Percentiles rank a stretch among this genome's conserved stretches.
Conservation (phyloP, 1,284 basidiomycete species). For the Caloboletus inedulis region DNA sequence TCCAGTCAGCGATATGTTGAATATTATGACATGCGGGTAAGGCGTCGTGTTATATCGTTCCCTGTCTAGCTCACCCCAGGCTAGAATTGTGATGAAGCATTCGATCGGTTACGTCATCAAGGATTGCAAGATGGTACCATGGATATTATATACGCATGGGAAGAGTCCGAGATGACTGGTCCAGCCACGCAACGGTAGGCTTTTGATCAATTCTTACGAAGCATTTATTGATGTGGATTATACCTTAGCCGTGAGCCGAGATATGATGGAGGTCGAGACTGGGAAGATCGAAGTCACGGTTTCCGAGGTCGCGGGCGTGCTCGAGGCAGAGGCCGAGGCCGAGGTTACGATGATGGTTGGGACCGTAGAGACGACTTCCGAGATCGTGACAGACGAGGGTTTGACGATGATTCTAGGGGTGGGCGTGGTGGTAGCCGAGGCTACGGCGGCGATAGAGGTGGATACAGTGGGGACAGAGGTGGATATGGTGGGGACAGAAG, state of each 20-base stretch:
- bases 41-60: constrained; percentile 18
- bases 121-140: constrained; percentile 82
- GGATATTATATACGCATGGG: constrained; percentile 89
- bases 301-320: constrained; percentile 42
- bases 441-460: too few species aligned
- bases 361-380: constrained; percentile 44
- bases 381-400: constrained; percentile 47
- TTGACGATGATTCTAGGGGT: constrained; percentile 44
- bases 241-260: constrained; percentile 28
- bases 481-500: too few species aligned
- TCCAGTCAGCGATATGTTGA: constrained; percentile 81
- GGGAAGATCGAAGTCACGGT: constrained; percentile 44
- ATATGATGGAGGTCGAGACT: constrained; percentile 41
- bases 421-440: constrained; percentile 38
- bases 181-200: constrained; percentile 37
- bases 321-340: constrained; percentile 39
- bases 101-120: constrained; percentile 76
- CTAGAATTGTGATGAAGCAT: constrained; percentile 74
- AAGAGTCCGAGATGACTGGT: constrained; percentile 46
- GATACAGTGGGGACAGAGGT: constrained; percentile 31
- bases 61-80: constrained; percentile 15
- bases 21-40: constrained; percentile 82
- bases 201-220: not conserved
- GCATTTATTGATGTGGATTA: constrained; percentile 8
- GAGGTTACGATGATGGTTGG: constrained; percentile 41